Percentiles rank a stretch among this genome's conserved stretches.
These are phyloP conservation scores for Cercospora zeae-maydis DNA, from an alignment of 2,329 filamentous ascomycete species.

Conservation along the genomic window DNA sequence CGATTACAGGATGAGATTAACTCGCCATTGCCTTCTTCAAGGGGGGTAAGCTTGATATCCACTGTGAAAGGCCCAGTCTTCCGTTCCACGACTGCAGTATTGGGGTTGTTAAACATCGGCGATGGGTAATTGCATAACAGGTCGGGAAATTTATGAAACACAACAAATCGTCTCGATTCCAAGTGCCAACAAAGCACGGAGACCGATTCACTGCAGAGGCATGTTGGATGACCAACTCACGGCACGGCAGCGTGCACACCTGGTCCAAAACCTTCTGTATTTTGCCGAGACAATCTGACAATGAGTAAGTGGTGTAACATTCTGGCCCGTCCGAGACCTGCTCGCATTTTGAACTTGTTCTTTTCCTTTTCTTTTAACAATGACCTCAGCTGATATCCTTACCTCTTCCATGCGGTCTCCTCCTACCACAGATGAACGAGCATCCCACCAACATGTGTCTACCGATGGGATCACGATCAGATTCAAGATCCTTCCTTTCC, in stretches of 20 bases:
- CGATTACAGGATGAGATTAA: no score
- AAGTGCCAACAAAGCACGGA: not conserved
- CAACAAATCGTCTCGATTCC: not conserved
- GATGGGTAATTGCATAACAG: not conserved
- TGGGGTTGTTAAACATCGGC: not conserved
- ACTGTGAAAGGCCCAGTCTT: no score
- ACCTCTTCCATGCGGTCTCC: not conserved
- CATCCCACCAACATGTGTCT: slow-evolving; percentile 1
- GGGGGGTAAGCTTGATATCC: no score
- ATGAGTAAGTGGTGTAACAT: not conserved
- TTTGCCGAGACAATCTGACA: not conserved
- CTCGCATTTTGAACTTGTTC: not conserved
- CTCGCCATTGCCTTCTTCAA: no score
- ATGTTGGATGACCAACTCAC: not conserved
- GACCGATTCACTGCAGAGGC: no score
- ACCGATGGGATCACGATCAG: slow-evolving; percentile 6
- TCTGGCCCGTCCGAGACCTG: not conserved
- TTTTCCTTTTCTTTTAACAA: not conserved
- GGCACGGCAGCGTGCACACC: not conserved
- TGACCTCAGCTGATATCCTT: not conserved
- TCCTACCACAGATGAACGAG: not conserved
- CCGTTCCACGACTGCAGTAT: not conserved
- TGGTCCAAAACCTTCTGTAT: not conserved
- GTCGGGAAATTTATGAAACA: slow-evolving; percentile 4
- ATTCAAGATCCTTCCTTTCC: slow-evolving; percentile 8